These are phyloP conservation scores for Lactifluus piperatus DNA, from an alignment of 768 basidiomycete genomes.

Conservation along the genomic window DNA sequence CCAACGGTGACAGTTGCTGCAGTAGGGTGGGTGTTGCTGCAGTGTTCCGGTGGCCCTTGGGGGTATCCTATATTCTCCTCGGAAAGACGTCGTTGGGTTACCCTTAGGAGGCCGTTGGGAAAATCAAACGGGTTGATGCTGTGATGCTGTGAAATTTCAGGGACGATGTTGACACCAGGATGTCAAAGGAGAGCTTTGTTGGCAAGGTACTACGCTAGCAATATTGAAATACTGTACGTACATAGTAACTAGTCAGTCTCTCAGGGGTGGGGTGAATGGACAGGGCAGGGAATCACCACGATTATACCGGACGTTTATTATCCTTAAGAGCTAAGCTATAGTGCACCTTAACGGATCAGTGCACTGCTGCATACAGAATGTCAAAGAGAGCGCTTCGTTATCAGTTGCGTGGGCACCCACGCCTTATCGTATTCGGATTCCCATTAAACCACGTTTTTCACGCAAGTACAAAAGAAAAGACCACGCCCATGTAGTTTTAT, in stretches of 20 bases:
- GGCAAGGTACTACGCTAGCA: not conserved
- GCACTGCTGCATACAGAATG: not conserved
- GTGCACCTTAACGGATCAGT: not conserved
- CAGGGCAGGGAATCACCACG: not conserved
- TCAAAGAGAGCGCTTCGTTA: not conserved
- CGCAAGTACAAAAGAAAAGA: not conserved
- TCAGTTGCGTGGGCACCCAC: not conserved
- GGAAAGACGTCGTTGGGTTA: not conserved
- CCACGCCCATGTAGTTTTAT: not conserved
- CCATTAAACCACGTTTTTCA: constrained; percentile 8
- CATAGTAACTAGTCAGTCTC: too few species aligned
- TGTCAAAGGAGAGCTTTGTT: constrained; percentile 5
- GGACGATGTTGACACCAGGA: not conserved
- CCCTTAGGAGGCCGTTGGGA: constrained; percentile 2
- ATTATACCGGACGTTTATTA: not conserved
- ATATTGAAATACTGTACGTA: not conserved
- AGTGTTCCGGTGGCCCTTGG: not conserved
- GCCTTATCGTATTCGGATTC: not conserved
- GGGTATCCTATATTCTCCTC: not conserved
- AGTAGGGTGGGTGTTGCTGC: not conserved
- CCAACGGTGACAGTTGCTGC: constrained; percentile 1
- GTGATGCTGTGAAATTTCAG: constrained; percentile 1
- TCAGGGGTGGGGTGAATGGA: not conserved
- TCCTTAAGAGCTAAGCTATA: not conserved
- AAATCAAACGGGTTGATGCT: not conserved